Conservation (phyloP, 1,139 yeast genomes). For the Petasospora rhodanensis region DNA sequence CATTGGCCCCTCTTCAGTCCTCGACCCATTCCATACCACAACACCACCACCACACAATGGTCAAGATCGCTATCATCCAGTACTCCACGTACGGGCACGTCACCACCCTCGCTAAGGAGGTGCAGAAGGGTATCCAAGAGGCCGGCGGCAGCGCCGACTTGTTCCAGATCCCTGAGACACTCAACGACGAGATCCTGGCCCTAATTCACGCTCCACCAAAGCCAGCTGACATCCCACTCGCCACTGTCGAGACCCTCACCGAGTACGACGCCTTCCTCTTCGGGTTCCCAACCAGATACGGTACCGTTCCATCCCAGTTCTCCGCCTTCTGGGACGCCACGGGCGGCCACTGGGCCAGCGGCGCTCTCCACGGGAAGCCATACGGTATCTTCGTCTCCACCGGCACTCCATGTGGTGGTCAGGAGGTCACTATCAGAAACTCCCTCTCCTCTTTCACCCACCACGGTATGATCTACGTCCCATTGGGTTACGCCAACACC, state of each 20-base stretch:
- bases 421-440: conserved; percentile 66
- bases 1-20: too few relatives aligned
- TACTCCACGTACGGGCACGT: conserved; percentile 83
- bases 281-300: conserved; percentile 82
- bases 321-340: conserved; percentile 77
- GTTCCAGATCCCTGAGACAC: conserved; percentile 77
- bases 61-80: conserved; percentile 37
- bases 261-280: conserved; percentile 72
- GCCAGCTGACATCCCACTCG: conserved; percentile 64
- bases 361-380: conserved; percentile 68
- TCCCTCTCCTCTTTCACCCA: conserved; percentile 65
- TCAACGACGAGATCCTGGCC: conserved; percentile 55
- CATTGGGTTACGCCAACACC: conserved; percentile 69
- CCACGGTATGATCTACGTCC: conserved; percentile 77
- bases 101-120: conserved; percentile 60
- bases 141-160: conserved; percentile 72
- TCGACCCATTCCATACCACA: too few relatives aligned
- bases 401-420: conserved; percentile 82
- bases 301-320: conserved; percentile 77
- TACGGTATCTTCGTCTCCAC: conserved; percentile 76
- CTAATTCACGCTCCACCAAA: conserved; percentile 64
- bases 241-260: conserved; percentile 50
- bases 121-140: conserved; percentile 61
- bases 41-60: too few relatives aligned
- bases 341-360: conserved; percentile 77